Base-by-base conservation (phyloP, 768 basidiomycete species). In the Galerina marginata region DNA sequence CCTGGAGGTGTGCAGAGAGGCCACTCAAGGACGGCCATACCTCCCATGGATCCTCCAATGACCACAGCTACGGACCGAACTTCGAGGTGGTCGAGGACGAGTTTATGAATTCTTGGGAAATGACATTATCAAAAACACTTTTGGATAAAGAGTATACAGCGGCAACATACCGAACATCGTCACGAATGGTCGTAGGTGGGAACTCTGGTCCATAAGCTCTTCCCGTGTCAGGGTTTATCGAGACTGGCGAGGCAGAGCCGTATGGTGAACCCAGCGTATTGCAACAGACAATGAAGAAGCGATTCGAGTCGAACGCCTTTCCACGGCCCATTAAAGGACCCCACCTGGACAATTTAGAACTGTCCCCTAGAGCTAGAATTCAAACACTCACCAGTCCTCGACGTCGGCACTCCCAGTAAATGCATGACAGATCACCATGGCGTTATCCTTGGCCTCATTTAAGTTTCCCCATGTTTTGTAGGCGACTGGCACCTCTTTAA, bases 41-140 rank as follows among this genome's bases (percentile, higher is more conserved):
- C 97, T 9, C 97, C 96, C 96, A 99, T 99, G 49, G 96, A 98
- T 1, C 97, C 97, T 3, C 97, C 96, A 48, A 99, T 92, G 10
- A 86, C 96, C 25, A 92, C 93, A 0, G 96, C 94, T 23, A 99
- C 87, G 0, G 88, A 89, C 0, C 72, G 67, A 2, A 99, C 89
- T 4, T 90, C 88, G 6, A 99, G 87, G 54, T 87, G 82, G 66
- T 95, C 89, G 15, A 99, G 86, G 2, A 97, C 86, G 25, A 85
- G 78, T 70, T 95, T 96, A 74, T 99, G 96, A 10, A 96, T 77
- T 46, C 94, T 95, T 59, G 12, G 23, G 25, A 47, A 46, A 4
- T 52, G 46, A 59, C 29, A 58, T 50, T 16, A 55, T 29, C 53
- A 54, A 40, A 33, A 52, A 59, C 29, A 9, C 36, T 20, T 47